phyloP scores from a whole-genome alignment of 164 flowering plant species.

The Stephania cephalantha region DNA sequence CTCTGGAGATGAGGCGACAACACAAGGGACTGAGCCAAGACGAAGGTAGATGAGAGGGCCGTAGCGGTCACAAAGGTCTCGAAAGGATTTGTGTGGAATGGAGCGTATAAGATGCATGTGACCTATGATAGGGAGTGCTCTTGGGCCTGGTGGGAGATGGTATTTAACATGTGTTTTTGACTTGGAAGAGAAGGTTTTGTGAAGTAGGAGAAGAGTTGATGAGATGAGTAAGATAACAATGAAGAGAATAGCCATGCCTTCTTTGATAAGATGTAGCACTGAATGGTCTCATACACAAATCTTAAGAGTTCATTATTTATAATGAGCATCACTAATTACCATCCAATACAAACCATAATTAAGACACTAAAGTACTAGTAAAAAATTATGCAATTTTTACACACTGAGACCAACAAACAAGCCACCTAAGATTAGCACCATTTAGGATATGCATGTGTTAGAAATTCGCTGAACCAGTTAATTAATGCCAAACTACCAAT shows the following conservation, averaged over 20 bases:
- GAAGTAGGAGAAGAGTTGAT: neutral
- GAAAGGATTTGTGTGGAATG: neutral
- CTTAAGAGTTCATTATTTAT: too few relatives aligned
- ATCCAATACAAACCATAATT: too few relatives aligned
- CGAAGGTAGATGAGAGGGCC: constrained; percentile 3
- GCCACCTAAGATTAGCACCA: too few relatives aligned
- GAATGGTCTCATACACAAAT: too few relatives aligned
- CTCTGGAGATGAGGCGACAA: neutral
- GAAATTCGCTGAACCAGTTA: too few relatives aligned
- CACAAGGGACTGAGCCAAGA: constrained; percentile 1
- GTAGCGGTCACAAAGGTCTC: neutral
- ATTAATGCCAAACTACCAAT: too few relatives aligned
- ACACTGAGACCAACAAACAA: too few relatives aligned
- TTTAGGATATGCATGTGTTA: too few relatives aligned
- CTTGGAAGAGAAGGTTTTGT: neutral
- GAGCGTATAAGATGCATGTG: constrained; percentile 4
- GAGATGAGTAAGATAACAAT: neutral
- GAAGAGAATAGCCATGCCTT: neutral
- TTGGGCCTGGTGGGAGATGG: constrained; percentile 1
- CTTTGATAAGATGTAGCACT: too few relatives aligned
- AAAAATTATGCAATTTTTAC: too few relatives aligned
- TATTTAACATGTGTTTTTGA: neutral
- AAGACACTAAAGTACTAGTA: too few relatives aligned
- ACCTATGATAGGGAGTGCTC: constrained; percentile 3
- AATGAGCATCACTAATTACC: too few relatives aligned